These are phyloP conservation scores for Gonapodya sp. DNA, from an alignment of 192 early-diverging fungal genomes.

Conservation along the genomic window DNA sequence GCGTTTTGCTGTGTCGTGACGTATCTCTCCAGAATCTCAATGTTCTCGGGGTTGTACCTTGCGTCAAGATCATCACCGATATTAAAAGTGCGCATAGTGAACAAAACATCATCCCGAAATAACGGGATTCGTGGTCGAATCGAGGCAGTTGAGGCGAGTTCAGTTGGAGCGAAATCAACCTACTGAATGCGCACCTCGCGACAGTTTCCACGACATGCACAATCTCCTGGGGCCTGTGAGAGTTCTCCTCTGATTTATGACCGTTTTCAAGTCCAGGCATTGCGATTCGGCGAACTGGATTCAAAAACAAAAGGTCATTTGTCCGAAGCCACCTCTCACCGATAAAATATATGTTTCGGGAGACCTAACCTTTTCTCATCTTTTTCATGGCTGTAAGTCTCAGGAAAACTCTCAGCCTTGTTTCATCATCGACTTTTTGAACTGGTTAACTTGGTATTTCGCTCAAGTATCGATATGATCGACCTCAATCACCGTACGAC, in stretches of 20 bases:
- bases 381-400: too few relatives aligned
- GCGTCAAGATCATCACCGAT: too few relatives aligned
- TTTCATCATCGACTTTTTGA: too few relatives aligned
- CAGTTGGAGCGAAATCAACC: neutral
- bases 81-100: neutral
- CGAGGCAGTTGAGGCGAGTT: neutral
- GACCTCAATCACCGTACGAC: neutral
- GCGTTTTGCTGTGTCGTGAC: slow-evolving; percentile 62
- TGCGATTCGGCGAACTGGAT: too few relatives aligned
- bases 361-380: too few relatives aligned
- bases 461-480: neutral
- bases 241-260: too few relatives aligned
- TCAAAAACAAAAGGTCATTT: too few relatives aligned
- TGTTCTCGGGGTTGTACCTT: slow-evolving; percentile 86
- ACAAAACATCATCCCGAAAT: neutral
- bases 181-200: neutral
- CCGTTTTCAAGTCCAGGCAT: neutral
- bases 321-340: too few relatives aligned
- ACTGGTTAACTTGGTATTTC: too few relatives aligned
- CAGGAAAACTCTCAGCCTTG: too few relatives aligned
- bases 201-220: neutral
- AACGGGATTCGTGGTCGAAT: neutral
- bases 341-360: too few relatives aligned
- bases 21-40: slow-evolving; percentile 73
- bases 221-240: neutral